Evolutionary conservation across 805 yeast species (phyloP), one percentile per base, ranked within the genome.

Genomic region (Metschnikowia lochheadii): DNA sequence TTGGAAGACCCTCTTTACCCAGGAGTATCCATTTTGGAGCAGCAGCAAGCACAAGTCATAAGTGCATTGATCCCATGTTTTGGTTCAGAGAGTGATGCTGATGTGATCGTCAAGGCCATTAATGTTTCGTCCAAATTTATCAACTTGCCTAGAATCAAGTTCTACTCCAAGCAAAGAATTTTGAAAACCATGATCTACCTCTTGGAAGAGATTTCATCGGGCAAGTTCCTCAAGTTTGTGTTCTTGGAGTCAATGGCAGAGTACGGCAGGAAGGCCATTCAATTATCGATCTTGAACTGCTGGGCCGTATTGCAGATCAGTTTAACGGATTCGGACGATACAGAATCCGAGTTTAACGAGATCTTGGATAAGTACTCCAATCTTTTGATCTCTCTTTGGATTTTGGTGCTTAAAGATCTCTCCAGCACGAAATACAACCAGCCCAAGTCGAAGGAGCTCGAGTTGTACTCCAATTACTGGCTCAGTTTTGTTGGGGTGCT

Each of bases 1-100:
- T 66, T 82, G 44, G 78, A 73, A 10, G 96, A 87, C 62, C 89
- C 92, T 0, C 77, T 87, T 29, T 85, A 83, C 58, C 85, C 88
- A 0, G 82, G 83, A 3, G 78, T 79, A 14, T 79, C 92, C 0
- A 75, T 90, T 8, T 69, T 92, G 40, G 96, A 88, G 56, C 97
- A 91, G 66, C 96, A 87, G 61, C 97, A 94, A 60, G 98, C 98
- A 0, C 97, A 89, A 59, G 88, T 94, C 8, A 84, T 88, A 8
- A 85, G 96, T 51, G 96, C 98, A 0, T 74, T 92, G 49, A 79
- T 89, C 44, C 96, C 97, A 0, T 89, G 96, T 10, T 92, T 94
- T 68, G 78, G 78, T 33, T 72, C 78, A 3, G 91, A 84, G 17
- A 84, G 90, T 50, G 83, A 85, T 11, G 81, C 95, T 1, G 78